Evolutionary conservation across 805 yeast species (phyloP).

Genomic region (Wickerhamiella shivajii): DNA sequence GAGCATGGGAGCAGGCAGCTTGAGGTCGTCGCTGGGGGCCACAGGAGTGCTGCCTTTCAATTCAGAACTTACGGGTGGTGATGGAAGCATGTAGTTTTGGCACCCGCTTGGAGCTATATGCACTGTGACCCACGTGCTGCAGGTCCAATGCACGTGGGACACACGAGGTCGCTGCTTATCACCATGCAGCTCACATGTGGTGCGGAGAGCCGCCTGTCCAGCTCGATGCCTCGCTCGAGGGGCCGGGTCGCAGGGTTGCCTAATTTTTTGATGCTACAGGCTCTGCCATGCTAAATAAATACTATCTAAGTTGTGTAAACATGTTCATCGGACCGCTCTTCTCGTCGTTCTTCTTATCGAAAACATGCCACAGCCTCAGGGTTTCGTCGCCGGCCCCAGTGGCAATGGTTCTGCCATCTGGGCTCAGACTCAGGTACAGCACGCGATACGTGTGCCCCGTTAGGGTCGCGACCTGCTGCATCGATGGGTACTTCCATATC

Average conservation of each 20-base stretch:
- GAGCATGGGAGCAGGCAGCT: conserved; percentile 1
- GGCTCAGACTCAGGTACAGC: conserved; percentile 73
- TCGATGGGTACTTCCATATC: conserved; percentile 84
- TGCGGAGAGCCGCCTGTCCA: background rate
- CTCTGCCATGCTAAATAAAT: too few species aligned
- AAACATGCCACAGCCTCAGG: conserved; percentile 85
- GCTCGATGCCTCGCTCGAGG: background rate
- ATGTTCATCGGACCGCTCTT: conserved; percentile 4
- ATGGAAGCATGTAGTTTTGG: background rate
- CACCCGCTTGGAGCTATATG: background rate
- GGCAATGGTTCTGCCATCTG: conserved; percentile 92
- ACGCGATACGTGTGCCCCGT: conserved; percentile 94
- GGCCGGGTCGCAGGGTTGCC: too few species aligned
- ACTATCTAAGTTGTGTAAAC: conserved; percentile 5
- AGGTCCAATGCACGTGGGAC: conserved; percentile 3
- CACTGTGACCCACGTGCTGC: conserved; percentile 6
- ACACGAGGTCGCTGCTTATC: conserved; percentile 3
- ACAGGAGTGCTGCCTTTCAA: background rate
- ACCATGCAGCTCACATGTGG: background rate
- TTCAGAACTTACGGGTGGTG: conserved; percentile 7
- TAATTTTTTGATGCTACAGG: too few species aligned
- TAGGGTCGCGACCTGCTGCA: conserved; percentile 85
- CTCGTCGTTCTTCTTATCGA: conserved; percentile 45
- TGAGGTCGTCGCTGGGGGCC: conserved; percentile 1
- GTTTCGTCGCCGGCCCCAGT: conserved; percentile 99